Evolutionary conservation across 2,329 filamentous ascomycete species (phyloP), one percentile per base, ranked within the genome.

Genomic region (Aspergillus felis): DNA sequence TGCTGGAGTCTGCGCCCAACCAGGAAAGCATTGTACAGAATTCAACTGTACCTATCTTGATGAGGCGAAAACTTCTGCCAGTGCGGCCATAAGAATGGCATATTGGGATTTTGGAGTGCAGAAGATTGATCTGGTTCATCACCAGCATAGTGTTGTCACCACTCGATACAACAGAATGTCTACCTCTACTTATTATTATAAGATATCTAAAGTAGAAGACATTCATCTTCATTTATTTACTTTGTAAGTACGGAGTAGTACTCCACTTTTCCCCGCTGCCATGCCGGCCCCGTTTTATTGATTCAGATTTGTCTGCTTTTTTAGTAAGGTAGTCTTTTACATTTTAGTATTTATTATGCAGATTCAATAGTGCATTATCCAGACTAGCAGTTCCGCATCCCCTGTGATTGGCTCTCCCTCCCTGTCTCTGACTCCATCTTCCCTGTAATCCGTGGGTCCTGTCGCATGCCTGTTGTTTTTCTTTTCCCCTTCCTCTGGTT

Each of bases 211-310:
- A 4, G 3, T 27, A 25, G 17, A 28, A 9, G 24, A 35, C 22
- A 27, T 49, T 27, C 22, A 49, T 27, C 4, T 27, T 17, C n/a
- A 27, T 49, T 27, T 22, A 27, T 49, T 27, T 22, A 22, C 22
- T 35, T 20, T 50, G 28, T 35, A 28, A 8, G 5, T 35, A 32
- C 12, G 32, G 4, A 35, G 32, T 17, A 17, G 12, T 24, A 51
- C 25, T 41, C 53, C 55, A 32, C 54, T 56, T 58, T 63, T 61
- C 62, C 61, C 62, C 61, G 61, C 61, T 63, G 56, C 61, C 59
- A 57, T 59, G 53, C 54, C 62, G 59, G 57, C 61, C 60, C 54
- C 56, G 54, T 58, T 42, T 55, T 47, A 44, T 50, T 47, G 46
- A 50, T 55, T 42, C 24, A 42, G 50, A 50, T 44, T 42, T 53